A percentile compares a stretch with the other conserved stretches of the same genome.
Conservation (phyloP, 2,329 filamentous ascomycete genomes). For the Verticillium klebahnii region DNA sequence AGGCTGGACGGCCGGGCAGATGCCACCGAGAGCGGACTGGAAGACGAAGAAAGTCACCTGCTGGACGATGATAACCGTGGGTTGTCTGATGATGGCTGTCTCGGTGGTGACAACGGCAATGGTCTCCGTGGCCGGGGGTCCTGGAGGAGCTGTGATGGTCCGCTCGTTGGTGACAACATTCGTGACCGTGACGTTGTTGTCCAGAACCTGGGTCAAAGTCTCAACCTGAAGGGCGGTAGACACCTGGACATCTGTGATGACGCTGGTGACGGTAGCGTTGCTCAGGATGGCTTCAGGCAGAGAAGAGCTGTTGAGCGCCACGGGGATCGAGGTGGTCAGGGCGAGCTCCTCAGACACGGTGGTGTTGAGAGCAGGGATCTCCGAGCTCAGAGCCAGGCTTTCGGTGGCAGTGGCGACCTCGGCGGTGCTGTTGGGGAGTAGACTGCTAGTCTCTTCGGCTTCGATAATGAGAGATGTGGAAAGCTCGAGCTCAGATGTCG, state of each 20-base stretch:
- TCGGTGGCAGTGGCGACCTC: slow-evolving; percentile 1
- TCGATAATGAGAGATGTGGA: neutral
- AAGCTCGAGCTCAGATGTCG: neutral
- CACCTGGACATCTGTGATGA: neutral
- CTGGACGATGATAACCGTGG: slow-evolving; percentile 12
- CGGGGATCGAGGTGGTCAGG: neutral
- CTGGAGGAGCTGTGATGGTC: slow-evolving; percentile 3
- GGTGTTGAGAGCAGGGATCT: neutral
- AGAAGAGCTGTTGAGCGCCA: neutral
- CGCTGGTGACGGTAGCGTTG: slow-evolving; percentile 8
- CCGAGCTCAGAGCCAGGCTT: slow-evolving; percentile 4
- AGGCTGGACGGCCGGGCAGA: slow-evolving; percentile 3
- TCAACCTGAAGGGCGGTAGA: neutral
- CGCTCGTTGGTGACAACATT: slow-evolving; percentile 9
- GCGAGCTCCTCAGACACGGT: neutral
- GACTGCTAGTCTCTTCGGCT: neutral
- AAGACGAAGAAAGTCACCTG: slow-evolving; percentile 14
- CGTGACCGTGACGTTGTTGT: slow-evolving; percentile 7
- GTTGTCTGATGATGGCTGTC: slow-evolving; percentile 7
- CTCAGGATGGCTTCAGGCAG: slow-evolving; percentile 7
- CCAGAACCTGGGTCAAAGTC: slow-evolving; percentile 1
- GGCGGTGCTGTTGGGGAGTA: neutral
- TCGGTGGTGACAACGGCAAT: slow-evolving; percentile 2
- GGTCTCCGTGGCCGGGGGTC: slow-evolving; percentile 3
- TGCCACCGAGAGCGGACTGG: slow-evolving; percentile 12